Evolutionary conservation across 2,329 filamentous ascomycete species (phyloP).

Genomic region (Fusarium euwallaceae): DNA sequence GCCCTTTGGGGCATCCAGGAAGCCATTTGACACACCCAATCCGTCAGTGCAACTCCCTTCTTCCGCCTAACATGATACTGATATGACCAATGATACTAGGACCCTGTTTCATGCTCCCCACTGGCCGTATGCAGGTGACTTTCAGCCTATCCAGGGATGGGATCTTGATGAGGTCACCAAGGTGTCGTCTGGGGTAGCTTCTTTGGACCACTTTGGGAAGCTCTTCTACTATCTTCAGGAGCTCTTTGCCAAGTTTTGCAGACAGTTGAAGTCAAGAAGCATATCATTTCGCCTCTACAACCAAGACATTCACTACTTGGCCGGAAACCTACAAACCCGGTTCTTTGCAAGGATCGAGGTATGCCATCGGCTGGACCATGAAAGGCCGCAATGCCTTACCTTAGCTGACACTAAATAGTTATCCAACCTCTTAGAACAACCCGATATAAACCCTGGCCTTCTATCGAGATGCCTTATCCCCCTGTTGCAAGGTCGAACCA

Average conservation of each 20-base stretch:
- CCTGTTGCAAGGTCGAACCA: neutral
- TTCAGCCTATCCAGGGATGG: constrained; percentile 16
- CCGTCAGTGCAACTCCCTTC: constrained; percentile 3
- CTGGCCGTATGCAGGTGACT: constrained; percentile 9
- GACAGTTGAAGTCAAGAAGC: neutral
- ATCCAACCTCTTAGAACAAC: constrained; percentile 14
- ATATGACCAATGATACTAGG: neutral
- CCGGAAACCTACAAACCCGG: neutral
- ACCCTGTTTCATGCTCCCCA: neutral
- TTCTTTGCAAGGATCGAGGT: constrained; percentile 26
- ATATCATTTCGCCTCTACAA: neutral
- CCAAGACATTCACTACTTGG: neutral
- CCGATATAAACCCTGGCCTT: neutral
- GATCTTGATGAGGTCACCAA: neutral
- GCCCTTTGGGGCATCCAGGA: constrained; percentile 5
- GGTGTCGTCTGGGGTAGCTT: neutral
- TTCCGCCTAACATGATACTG: neutral
- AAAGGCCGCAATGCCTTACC: neutral
- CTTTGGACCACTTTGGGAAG: constrained; percentile 24
- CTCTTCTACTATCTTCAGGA: constrained; percentile 5
- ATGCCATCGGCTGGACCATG: neutral
- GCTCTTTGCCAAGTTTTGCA: neutral
- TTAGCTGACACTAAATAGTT: neutral
- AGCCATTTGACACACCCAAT: constrained; percentile 3
- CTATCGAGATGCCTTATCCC: neutral